Conservation (phyloP, 192 early-diverging fungal genomes). For the Globomyces pollinis-pini region DNA sequence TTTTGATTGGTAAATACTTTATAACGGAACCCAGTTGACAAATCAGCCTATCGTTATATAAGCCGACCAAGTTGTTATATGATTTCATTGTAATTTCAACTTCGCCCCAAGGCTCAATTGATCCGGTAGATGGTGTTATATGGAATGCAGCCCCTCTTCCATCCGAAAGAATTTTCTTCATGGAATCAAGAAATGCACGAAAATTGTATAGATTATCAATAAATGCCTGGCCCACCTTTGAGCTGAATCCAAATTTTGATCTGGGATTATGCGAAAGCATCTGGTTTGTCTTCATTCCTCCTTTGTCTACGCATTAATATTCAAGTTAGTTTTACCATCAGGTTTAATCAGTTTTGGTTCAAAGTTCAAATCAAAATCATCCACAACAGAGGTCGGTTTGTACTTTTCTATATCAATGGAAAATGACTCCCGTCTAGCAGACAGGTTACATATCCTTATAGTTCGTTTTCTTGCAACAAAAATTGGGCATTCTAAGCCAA, state of each 20-base stretch:
- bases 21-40: slow-evolving; percentile 26
- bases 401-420: slow-evolving; percentile 31
- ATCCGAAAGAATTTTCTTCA: slow-evolving; percentile 35
- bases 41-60: slow-evolving; percentile 32
- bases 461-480: slow-evolving; percentile 24
- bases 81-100: slow-evolving; percentile 28
- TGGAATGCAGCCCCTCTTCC: slow-evolving; percentile 45
- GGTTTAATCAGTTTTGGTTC: background rate
- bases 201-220: slow-evolving; percentile 32
- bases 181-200: slow-evolving; percentile 24
- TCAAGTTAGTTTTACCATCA: background rate
- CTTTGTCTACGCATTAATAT: background rate
- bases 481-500: slow-evolving; percentile 37
- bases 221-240: slow-evolving; percentile 33
- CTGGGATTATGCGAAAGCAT: slow-evolving; percentile 12
- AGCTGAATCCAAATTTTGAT: slow-evolving; percentile 38
- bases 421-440: slow-evolving; percentile 28
- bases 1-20: slow-evolving; percentile 21
- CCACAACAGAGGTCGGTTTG: too few species aligned
- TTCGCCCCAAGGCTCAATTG: slow-evolving; percentile 31
- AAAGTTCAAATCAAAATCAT: slow-evolving; percentile 9
- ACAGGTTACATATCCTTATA: slow-evolving; percentile 30
- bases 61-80: slow-evolving; percentile 45
- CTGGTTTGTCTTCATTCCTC: background rate
- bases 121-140: slow-evolving; percentile 23